Base-by-base conservation (phyloP, 495 filamentous ascomycete genomes). In the Penicillium maclennaniae region DNA sequence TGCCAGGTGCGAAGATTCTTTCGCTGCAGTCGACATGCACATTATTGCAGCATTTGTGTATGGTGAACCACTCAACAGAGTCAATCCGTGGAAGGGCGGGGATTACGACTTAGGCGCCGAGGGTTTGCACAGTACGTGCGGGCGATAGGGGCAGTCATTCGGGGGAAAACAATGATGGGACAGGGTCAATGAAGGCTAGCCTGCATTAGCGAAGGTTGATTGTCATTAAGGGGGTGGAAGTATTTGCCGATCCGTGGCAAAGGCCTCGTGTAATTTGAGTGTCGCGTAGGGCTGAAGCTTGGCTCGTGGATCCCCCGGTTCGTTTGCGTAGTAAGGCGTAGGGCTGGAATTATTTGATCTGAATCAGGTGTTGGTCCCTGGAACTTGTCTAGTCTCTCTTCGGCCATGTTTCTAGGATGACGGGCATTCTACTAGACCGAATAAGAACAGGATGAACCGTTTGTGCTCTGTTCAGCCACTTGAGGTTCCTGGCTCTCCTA, bases 231-330 rank as follows among this genome's bases (percentile, higher is more conserved):
- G 31, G 10, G 10, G 28, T n/a, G 28, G 14, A 34, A 34, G 14
- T 34, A 34, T 12, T 9, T 45, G 37, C 55, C 28, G 49, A 46
- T 44, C 25, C 28, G 46, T 54, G 43, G 45, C 59, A 38, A 56
- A 46, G 1, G 10, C 41, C n/a, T 54, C 34, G 39, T 48, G 54
- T 21, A 51, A 54, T 51, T 28, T 9, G 27, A 7, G 12, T 23
- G 47, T 51, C 54, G 27, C 45, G 59, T 64, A 61, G 61, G 61
- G 61, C 61, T 64, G 61, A 64, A 61, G 61, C 58, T 64, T 64
- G 54, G 52, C 53, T 23, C 45, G 50, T 48, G 53, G 60, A 49
- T 52, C 49, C 17, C 17, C 10, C 5, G 51, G 20, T 25, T 45
- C 38, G 42, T 20, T 34, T 34, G n/a, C 31, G 10, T 12, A 34